A percentile compares a stretch with the other conserved stretches of the same genome.
Evolutionary conservation across 805 yeast species (phyloP).

Genomic region (Crinitomyces ghanaensis): DNA sequence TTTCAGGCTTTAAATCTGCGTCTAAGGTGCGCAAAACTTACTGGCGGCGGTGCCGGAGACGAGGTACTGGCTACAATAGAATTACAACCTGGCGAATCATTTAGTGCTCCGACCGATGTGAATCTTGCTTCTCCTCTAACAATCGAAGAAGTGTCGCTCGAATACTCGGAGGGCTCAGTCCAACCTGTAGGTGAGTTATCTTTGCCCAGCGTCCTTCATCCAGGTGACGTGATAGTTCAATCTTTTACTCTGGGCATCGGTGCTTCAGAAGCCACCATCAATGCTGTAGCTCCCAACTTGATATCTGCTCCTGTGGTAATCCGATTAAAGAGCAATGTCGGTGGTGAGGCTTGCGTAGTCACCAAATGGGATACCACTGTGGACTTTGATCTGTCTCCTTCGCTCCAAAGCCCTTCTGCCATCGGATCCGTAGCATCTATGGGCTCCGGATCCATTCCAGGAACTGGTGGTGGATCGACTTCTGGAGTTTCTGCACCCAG

Average conservation of each 20-base stretch:
- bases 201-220: too few species aligned
- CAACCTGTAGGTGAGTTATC: too few species aligned
- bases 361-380: conserved; percentile 32
- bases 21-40: conserved; percentile 33
- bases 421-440: conserved; percentile 17
- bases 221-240: too few species aligned
- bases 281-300: background rate
- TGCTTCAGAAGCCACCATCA: background rate
- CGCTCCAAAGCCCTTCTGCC: conserved; percentile 14
- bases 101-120: too few species aligned
- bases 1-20: conserved; percentile 34
- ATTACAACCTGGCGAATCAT: conserved; percentile 32
- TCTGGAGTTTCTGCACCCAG: too few species aligned
- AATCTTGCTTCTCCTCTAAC: conserved; percentile 1
- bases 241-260: too few species aligned
- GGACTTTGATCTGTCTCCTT: conserved; percentile 16
- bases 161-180: too few species aligned
- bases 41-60: conserved; percentile 36
- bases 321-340: too few species aligned
- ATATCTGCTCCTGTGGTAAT: background rate
- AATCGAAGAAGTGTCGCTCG: too few species aligned
- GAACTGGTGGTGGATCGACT: too few species aligned
- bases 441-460: conserved; percentile 5
- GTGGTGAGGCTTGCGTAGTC: conserved; percentile 8
- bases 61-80: conserved; percentile 37